Evolutionary conservation across 306 rosid species (phyloP).

Genomic region (Quercus berberidifolia): DNA sequence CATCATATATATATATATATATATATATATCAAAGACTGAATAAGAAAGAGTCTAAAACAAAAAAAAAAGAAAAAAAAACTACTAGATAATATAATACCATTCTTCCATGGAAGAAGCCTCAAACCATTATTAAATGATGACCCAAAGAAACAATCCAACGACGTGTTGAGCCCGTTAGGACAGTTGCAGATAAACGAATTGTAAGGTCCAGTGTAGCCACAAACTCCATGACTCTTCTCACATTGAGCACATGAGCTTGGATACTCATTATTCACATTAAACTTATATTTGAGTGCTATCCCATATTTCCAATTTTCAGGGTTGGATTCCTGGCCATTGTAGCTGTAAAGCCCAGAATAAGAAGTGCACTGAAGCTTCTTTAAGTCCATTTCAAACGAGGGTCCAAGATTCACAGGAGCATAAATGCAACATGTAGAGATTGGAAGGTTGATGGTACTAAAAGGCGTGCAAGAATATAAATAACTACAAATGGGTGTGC

Average conservation of each 20-base stretch:
- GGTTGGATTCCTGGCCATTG: conserved; percentile 56
- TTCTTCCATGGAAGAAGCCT: conserved; percentile 26
- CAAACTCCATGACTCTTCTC: conserved; percentile 67
- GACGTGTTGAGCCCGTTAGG: conserved; percentile 70
- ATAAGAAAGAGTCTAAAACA: background rate
- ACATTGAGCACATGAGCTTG: conserved; percentile 57
- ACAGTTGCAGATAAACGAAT: conserved; percentile 71
- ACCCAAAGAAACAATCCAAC: conserved; percentile 56
- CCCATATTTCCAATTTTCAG: conserved; percentile 84
- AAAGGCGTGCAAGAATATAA: conserved; percentile 62
- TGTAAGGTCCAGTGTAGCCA: conserved; percentile 43
- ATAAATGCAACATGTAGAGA: conserved; percentile 75
- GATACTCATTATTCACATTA: conserved; percentile 65
- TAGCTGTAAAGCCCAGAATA: conserved; percentile 80
- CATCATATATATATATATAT: background rate
- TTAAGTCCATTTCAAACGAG: conserved; percentile 68
- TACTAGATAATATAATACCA: conserved; percentile 29
- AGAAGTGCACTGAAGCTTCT: conserved; percentile 70
- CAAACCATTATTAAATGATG: conserved; percentile 37
- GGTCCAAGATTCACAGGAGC: conserved; percentile 86
- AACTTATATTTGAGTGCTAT: conserved; percentile 76
- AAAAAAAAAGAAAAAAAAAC: background rate
- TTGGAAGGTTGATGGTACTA: conserved; percentile 54
- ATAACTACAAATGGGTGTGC: conserved; percentile 58
- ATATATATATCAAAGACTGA: background rate